Evolutionary conservation across 352 stramenopile species (phyloP).

Genomic region (Globisporangium uncinulatum): DNA sequence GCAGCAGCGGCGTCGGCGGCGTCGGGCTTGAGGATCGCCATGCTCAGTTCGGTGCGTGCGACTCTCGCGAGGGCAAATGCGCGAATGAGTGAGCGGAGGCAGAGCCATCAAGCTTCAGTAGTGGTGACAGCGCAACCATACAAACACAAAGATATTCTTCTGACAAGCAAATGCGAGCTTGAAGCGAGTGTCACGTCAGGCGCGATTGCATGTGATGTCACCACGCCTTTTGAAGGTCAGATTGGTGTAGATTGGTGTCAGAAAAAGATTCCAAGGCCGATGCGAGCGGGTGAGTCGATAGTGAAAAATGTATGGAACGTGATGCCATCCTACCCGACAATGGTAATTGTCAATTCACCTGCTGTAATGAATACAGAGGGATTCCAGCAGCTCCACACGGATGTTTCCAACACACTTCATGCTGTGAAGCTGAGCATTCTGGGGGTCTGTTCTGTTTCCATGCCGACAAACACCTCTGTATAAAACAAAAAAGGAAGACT

Average conservation of each 20-base stretch:
- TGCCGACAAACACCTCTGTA: no score
- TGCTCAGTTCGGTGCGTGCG: slow-evolving; percentile 8
- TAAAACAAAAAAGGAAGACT: background rate
- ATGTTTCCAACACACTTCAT: no score
- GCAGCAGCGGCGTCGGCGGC: slow-evolving; percentile 28
- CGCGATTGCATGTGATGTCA: background rate
- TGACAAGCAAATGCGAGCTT: background rate
- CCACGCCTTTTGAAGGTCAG: background rate
- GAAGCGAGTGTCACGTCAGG: background rate
- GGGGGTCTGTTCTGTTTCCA: no score
- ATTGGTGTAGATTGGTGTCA: background rate
- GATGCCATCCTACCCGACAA: background rate
- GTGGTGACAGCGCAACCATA: no score
- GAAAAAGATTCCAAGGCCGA: no score
- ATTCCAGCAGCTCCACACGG: no score
- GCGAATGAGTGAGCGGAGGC: slow-evolving; percentile 3
- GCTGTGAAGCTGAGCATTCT: no score
- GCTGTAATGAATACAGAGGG: no score
- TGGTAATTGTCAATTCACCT: no score
- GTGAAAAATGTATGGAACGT: background rate
- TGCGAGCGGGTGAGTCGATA: background rate
- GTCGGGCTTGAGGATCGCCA: slow-evolving; percentile 68
- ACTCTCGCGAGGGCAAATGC: background rate
- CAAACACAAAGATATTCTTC: no score
- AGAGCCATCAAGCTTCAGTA: no score